Base-by-base conservation (phyloP, 805 yeast genomes). In the Teunomyces tritomae region DNA sequence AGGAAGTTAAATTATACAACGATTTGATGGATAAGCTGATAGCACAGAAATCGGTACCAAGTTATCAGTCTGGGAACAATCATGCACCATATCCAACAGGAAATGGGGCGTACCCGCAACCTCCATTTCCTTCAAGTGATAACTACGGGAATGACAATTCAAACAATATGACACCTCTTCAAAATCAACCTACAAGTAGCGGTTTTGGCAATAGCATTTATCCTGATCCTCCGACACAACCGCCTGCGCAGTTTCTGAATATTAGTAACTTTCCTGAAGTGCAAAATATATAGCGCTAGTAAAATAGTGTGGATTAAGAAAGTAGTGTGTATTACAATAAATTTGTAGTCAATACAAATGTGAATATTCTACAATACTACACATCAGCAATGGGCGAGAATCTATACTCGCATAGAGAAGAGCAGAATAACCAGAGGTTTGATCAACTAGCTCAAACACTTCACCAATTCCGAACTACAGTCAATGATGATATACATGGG, bases 1-100 rank as follows among this genome's bases (percentile, higher is more conserved):
- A 74, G 42, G 94, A 96, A 13, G 80, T 87, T 45, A 73, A 78
- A 36, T 67, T 78, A 8, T 94, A 89, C 64, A 88, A 87, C 58
- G 78, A 79, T 40, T 66, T 89, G 44, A 74, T 87, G 68, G 88
- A 85, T 56, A 73, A 53, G 29, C 55, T 51, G 56, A 55, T 55
- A 32, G 42, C 56, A 2, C 56, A 46, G 30, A 48, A 48, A 28
- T 43, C 49, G 5, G 42, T 37, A 5, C 40, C 40, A n/a, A 11
- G 29, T 2, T 37, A 37, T 26, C 29, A 26, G n/a, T 7, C 28
- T 26, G 43, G 39, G 13, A 27, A 14, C 46, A 43, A 24, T 30
- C 17, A 26, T 20, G 45, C 46, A 5, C 51, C 51, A 11, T 48
- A 48, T 17, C 51, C 51, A 6, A 45, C 48, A 27, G 28, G 13